Percentiles rank a stretch among this genome's conserved stretches.
phyloP scores from a whole-genome alignment of 176 grass and related monocot species.

The Chrysopogon serrulatus region DNA sequence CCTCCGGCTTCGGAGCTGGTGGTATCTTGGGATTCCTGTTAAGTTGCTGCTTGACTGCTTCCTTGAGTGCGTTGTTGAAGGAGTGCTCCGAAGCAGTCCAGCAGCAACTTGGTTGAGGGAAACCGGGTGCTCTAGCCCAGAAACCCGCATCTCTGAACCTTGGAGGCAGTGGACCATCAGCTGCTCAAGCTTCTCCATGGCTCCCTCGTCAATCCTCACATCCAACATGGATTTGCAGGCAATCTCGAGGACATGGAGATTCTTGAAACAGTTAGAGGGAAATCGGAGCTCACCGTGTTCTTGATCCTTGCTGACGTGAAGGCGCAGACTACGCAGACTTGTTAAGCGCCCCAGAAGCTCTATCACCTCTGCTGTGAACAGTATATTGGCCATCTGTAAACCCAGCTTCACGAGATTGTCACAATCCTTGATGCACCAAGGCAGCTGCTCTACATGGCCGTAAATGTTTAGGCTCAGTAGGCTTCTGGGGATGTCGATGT shows the following conservation, averaged over 20 bases:
- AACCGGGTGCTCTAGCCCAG: background rate
- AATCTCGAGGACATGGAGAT: background rate
- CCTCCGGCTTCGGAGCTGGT: no score
- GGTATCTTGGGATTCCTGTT: background rate
- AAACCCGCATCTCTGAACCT: background rate
- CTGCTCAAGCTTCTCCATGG: background rate
- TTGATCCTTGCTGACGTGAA: background rate
- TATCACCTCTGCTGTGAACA: background rate
- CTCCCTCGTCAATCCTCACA: no score
- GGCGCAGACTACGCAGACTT: no score
- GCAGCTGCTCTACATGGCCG: background rate
- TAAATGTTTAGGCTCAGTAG: background rate
- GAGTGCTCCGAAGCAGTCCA: no score
- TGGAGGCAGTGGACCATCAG: background rate
- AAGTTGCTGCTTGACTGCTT: background rate
- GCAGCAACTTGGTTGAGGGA: background rate
- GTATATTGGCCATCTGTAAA: background rate
- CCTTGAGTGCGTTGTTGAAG: background rate
- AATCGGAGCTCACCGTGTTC: no score
- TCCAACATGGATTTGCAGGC: background rate
- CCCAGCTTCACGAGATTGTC: background rate
- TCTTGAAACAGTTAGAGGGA: background rate
- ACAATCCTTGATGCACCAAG: background rate
- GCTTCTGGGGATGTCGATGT: no score
- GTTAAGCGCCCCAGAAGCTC: background rate